Evolutionary conservation across 2,329 filamentous ascomycete genomes (phyloP), one percentile per base, ranked within the genome.

Genomic region (Hymenotorrendiella dingleyae): DNA sequence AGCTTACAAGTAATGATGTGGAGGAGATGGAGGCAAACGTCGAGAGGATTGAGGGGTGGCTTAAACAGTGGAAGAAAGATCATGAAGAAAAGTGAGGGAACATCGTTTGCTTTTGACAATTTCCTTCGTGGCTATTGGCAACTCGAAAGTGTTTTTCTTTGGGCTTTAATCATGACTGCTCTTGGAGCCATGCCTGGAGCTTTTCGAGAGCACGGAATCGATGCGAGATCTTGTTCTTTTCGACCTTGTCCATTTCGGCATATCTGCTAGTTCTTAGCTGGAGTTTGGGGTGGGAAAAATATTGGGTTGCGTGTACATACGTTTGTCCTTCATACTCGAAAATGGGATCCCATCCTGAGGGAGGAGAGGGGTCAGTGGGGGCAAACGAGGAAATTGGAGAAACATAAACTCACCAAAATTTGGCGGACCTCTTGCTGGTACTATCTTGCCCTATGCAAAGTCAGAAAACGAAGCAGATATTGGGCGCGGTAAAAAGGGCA

Each of bases 301-400:
- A 16, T n/a, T n/a, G 26, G 19, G 29, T n/a, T n/a, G 36, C n/a
- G 29, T 28, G 12, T 20, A 43, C 52, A 48, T 53, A 62, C 69
- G 93, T 98, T 67, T 87, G 71, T 30, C 90, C 90, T 52, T 94
- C 76, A 55, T 94, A 91, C 67, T 98, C 93, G 58, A 98, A 98
- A 52, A 94, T 84, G 2, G 93, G 80, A 64, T 98, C 93, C 93
- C 93, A 98, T 34, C 91, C 90, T 94, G 50, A n/a, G 20, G 36
- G 55, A 36, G 53, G 53, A 54, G 22, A 43, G 35, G 27, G 19
- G 29, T 28, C 34, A 21, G 21, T 20, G 16, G 20, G 11, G 4
- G 26, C 6, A 36, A 17, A 19, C 21, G 21, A 17, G 9, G 21
- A 32, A 24, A 23, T 22, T 24, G 17, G 35, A 12, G 37, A 30